Evolutionary conservation across 2,329 filamentous ascomycete genomes (phyloP), one percentile per base, ranked within the genome.

Genomic region (Mycosphaerella sp.): DNA sequence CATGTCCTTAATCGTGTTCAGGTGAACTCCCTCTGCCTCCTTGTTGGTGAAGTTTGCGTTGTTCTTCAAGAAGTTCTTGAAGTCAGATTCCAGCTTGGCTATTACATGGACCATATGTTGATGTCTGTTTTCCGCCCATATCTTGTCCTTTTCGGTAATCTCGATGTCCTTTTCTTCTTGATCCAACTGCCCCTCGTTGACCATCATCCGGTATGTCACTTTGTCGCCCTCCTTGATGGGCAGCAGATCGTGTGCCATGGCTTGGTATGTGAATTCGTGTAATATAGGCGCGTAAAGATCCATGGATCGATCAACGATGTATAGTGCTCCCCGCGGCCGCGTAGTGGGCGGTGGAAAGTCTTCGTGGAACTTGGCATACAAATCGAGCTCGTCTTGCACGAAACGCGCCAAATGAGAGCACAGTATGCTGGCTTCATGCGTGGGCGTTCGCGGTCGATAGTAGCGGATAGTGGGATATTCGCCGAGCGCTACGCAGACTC

Each of bases 41-140:
- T 55, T 78, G 57, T 93, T 84, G 10, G 88, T 87, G 64, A 97
- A 97, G 65, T 97, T 88, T 12, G 90, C 87, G 66, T 98, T 95
- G 54, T 93, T 84, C 39, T 85, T 82, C 62, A 95, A 79, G 71
- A 98, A 98, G 65, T 84, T 90, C 63, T 89, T 84, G 65, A 98
- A 97, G 66, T 97, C 91, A 50, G 82, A 80, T 77, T 91, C 93
- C 54, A 98, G 76, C 69, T 91, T 94, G 65, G 91, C 87, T 62
- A 97, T 90, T 2, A 93, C 93, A 68, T 97, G 90, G 68, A 95
- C 95, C 93, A 98, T 98, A 70, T 98, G 93, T 46, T 83, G 80
- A 71, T 98, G 93, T 49, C 93, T 80, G 65, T 95, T 95, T 54
- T 93, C 87, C 18, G 95, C 84, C 93, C 93, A 98, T 41, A 98